Evolutionary conservation across 177 flowering plant genomes (phyloP).

Genomic region (Telopea speciosissima): DNA sequence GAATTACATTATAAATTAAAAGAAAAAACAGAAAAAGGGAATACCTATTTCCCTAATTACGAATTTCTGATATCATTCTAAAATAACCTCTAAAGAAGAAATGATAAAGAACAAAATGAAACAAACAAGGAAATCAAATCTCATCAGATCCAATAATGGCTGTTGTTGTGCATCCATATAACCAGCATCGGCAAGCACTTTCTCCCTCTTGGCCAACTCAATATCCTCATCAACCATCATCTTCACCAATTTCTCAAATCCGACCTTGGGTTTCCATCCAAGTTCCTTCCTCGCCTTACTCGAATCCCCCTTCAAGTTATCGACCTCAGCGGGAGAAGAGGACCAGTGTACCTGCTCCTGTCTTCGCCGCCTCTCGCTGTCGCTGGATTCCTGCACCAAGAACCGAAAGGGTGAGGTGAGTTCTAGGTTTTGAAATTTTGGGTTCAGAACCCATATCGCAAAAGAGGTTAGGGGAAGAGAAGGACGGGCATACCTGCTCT

Average conservation of each 20-base stretch:
- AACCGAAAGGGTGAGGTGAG: too few species aligned
- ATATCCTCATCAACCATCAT: conserved; percentile 97
- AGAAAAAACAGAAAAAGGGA: too few species aligned
- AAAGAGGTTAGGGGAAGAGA: too few species aligned
- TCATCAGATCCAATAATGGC: conserved; percentile 38
- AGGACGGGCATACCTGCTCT: too few species aligned
- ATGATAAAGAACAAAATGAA: not conserved
- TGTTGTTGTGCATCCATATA: conserved; percentile 96
- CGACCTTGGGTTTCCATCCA: conserved; percentile 92
- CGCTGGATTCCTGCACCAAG: too few species aligned
- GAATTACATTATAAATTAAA: not conserved
- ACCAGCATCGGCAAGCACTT: conserved; percentile 96
- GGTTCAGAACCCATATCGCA: too few species aligned
- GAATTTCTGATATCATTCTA: not conserved
- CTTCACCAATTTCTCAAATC: conserved; percentile 86
- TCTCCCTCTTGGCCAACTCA: conserved; percentile 91
- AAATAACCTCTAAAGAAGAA: not conserved
- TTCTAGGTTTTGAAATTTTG: too few species aligned
- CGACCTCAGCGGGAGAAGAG: conserved; percentile 96
- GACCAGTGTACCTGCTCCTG: too few species aligned
- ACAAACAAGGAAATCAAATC: not conserved
- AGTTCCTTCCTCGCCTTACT: conserved; percentile 71
- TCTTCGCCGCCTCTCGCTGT: too few species aligned
- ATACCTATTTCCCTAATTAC: not conserved
- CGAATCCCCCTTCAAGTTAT: conserved; percentile 84